Evolutionary conservation across 331 rosid genomes (phyloP).

Genomic region (Pyrus hybrid): DNA sequence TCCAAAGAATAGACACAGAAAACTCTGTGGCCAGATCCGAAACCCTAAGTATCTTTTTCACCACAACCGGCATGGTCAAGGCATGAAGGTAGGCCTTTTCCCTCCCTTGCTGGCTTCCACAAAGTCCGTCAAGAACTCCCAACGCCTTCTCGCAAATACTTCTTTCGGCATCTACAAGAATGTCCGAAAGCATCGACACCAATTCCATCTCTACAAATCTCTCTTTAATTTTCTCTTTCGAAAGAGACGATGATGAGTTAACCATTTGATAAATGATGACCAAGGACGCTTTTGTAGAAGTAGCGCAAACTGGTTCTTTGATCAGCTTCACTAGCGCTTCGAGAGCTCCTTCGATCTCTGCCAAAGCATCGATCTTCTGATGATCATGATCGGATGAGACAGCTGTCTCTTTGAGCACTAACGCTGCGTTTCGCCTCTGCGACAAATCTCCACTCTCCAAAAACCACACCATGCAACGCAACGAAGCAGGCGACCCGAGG

Average conservation of each 20-base stretch:
- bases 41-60: conserved; percentile 36
- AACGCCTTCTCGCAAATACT: conserved; percentile 36
- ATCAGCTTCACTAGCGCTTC: conserved; percentile 28
- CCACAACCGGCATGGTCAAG: conserved; percentile 31
- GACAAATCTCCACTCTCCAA: conserved; percentile 29
- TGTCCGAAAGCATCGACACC: conserved; percentile 24
- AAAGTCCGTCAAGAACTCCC: conserved; percentile 34
- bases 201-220: conserved; percentile 19
- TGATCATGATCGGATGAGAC: conserved; percentile 16
- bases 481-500: conserved; percentile 22
- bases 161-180: conserved; percentile 23
- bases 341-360: conserved; percentile 22
- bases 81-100: conserved; percentile 23
- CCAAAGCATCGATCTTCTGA: not conserved
- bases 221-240: conserved; percentile 8
- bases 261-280: conserved; percentile 22
- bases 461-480: conserved; percentile 31
- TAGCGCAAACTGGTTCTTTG: conserved; percentile 37
- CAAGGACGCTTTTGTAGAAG: conserved; percentile 36
- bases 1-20: conserved; percentile 38
- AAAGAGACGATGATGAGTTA: not conserved
- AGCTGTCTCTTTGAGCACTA: conserved; percentile 23
- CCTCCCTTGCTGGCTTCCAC: conserved; percentile 19
- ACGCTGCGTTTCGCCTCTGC: conserved; percentile 12
- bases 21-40: conserved; percentile 36